A percentile compares a stretch with the other conserved stretches of the same genome.
phyloP scores from a whole-genome alignment of 1,139 yeast species.

The Protomyces pachydermus region DNA sequence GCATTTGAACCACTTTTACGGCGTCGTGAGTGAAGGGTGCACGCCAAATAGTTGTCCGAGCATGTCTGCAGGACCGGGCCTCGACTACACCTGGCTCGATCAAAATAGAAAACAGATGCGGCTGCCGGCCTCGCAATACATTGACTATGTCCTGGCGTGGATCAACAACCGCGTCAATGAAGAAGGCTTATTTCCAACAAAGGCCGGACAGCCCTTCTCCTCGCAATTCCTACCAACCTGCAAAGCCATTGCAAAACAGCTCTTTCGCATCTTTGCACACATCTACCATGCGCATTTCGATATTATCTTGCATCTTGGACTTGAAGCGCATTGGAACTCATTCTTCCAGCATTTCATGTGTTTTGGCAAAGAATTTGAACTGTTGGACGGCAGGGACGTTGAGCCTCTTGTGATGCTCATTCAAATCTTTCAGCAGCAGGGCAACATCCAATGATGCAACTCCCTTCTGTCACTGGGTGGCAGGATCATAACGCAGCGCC shows the following conservation, averaged over 20 bases:
- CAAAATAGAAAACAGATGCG: slow-evolving; percentile 69
- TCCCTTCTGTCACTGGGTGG: too few relatives aligned
- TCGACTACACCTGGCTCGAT: slow-evolving; percentile 89
- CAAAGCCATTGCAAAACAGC: slow-evolving; percentile 79
- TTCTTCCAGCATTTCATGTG: slow-evolving; percentile 94
- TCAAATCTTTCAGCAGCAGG: slow-evolving; percentile 70
- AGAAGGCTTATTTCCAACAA: slow-evolving; percentile 85
- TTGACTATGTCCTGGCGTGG: slow-evolving; percentile 89
- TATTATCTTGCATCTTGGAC: slow-evolving; percentile 75
- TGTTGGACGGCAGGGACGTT: slow-evolving; percentile 72
- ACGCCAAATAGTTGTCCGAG: slow-evolving; percentile 15
- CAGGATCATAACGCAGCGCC: too few relatives aligned
- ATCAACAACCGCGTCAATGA: slow-evolving; percentile 81
- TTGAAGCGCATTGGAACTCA: slow-evolving; percentile 98
- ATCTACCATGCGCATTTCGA: slow-evolving; percentile 93
- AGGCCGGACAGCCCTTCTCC: slow-evolving; percentile 78
- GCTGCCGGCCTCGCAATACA: slow-evolving; percentile 87
- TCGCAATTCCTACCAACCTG: slow-evolving; percentile 76
- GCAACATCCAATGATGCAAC: slow-evolving; percentile 51
- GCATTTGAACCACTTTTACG: slow-evolving; percentile 40
- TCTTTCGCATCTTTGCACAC: slow-evolving; percentile 96
- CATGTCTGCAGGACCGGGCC: slow-evolving; percentile 35
- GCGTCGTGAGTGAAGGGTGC: slow-evolving; percentile 15
- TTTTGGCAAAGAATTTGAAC: slow-evolving; percentile 74
- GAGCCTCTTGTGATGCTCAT: slow-evolving; percentile 74